Conservation (phyloP, 2,329 filamentous ascomycete genomes). For the Grosmannia clavigera region DNA sequence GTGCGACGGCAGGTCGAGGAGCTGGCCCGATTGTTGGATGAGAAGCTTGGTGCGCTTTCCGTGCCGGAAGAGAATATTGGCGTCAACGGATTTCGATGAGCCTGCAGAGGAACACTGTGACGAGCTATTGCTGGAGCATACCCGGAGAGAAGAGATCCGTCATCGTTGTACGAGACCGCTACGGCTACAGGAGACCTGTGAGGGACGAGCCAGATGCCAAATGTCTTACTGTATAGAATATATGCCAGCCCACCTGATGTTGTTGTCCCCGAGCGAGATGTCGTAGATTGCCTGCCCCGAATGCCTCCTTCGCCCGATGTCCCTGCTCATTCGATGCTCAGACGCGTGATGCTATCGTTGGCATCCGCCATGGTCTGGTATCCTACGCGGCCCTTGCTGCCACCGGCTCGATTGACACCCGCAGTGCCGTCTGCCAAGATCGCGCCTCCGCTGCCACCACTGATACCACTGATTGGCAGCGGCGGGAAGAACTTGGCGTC, state of each 20-base stretch:
- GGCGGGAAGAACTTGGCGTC: slow-evolving; percentile 13
- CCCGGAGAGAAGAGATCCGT: not conserved
- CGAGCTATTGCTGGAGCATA: not conserved
- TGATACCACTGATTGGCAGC: slow-evolving; percentile 2
- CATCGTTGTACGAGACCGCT: not conserved
- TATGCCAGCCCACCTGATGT: not conserved
- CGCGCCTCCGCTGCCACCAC: slow-evolving; percentile 22
- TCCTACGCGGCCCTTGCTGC: slow-evolving; percentile 54
- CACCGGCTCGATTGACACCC: slow-evolving; percentile 24
- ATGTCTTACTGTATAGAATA: not conserved
- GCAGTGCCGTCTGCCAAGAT: slow-evolving; percentile 1
- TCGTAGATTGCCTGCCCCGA: not conserved
- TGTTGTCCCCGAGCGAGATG: not conserved
- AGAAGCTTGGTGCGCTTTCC: slow-evolving; percentile 40
- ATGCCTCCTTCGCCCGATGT: not conserved
- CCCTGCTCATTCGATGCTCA: slow-evolving; percentile 72
- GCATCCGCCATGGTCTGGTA: slow-evolving; percentile 92
- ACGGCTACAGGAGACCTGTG: not conserved
- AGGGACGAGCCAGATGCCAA: not conserved
- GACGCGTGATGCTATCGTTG: slow-evolving; percentile 90
- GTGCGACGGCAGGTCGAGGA: slow-evolving; percentile 47
- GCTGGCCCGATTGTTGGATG: slow-evolving; percentile 46
- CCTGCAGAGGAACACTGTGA: too few relatives aligned
- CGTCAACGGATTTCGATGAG: slow-evolving; percentile 14
- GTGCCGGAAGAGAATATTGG: slow-evolving; percentile 41